These are phyloP conservation scores for Rhododendron vialii DNA, from an alignment of 148 eudicot genomes.

Conservation along the genomic window DNA sequence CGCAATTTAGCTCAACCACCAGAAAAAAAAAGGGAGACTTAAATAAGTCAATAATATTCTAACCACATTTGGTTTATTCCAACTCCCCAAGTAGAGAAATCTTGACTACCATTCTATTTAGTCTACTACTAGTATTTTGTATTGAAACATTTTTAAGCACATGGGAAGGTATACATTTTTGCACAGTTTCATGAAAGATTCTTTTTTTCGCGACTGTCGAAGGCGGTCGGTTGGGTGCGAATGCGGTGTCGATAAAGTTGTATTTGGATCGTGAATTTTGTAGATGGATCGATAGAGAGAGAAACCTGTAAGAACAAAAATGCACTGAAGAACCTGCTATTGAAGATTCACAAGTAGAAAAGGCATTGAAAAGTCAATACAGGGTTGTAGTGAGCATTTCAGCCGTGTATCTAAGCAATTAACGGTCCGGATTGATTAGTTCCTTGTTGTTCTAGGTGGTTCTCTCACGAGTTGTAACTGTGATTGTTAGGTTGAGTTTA, in stretches of 20 bases:
- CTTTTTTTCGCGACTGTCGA: neutral
- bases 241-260: neutral
- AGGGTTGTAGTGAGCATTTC: no score
- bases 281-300: neutral
- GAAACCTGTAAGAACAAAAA: no score
- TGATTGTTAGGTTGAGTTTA: neutral
- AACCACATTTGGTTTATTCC: neutral
- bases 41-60: neutral
- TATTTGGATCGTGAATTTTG: neutral
- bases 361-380: no score
- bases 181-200: neutral
- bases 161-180: neutral
- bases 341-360: no score
- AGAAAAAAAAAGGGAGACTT: neutral
- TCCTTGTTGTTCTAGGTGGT: neutral
- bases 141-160: neutral
- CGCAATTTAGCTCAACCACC: neutral
- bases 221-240: neutral
- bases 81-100: neutral
- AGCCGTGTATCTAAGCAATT: no score
- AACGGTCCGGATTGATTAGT: no score
- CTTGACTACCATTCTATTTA: neutral
- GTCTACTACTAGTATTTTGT: neutral
- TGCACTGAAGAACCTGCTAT: no score
- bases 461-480: neutral